phyloP scores from a whole-genome alignment of 805 yeast genomes.

The Clavispora asparagi region DNA sequence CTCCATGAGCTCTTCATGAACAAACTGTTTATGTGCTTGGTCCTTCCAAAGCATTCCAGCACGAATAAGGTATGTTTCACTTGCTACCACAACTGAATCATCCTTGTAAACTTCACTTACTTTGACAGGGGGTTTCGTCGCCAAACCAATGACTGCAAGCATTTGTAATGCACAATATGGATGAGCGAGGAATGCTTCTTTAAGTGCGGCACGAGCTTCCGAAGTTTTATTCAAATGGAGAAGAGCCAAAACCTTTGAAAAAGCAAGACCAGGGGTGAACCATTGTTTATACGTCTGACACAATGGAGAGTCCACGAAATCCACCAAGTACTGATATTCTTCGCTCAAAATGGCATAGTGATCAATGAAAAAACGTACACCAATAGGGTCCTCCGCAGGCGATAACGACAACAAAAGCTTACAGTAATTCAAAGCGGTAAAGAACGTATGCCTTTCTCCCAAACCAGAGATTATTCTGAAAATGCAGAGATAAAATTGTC shows the following conservation, averaged over 20 bases:
- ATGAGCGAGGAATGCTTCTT: conserved; percentile 47
- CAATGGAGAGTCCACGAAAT: conserved; percentile 52
- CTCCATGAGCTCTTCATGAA: conserved; percentile 36
- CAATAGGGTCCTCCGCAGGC: conserved; percentile 80
- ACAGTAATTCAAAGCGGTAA: conserved; percentile 72
- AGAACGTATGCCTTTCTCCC: conserved; percentile 71
- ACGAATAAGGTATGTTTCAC: conserved; percentile 57
- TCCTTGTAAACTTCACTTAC: conserved; percentile 13
- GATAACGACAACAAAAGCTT: conserved; percentile 63
- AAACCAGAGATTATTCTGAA: conserved; percentile 67
- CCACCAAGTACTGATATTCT: conserved; percentile 58
- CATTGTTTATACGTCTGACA: conserved; percentile 55
- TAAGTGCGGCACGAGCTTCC: conserved; percentile 45
- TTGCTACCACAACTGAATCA: conserved; percentile 33
- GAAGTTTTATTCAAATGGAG: conserved; percentile 36
- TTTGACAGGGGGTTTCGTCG: conserved; percentile 2
- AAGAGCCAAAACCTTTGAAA: conserved; percentile 62
- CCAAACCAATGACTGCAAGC: conserved; percentile 43
- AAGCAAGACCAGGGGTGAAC: conserved; percentile 69
- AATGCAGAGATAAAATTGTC: conserved; percentile 70
- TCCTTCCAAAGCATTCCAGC: conserved; percentile 54
- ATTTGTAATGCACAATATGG: conserved; percentile 54
- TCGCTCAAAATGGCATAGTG: conserved; percentile 64
- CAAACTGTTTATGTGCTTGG: conserved; percentile 39
- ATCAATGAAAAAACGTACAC: conserved; percentile 79